Evolutionary conservation across 768 basidiomycete species (phyloP).

Genomic region (Serpula lacrymans): DNA sequence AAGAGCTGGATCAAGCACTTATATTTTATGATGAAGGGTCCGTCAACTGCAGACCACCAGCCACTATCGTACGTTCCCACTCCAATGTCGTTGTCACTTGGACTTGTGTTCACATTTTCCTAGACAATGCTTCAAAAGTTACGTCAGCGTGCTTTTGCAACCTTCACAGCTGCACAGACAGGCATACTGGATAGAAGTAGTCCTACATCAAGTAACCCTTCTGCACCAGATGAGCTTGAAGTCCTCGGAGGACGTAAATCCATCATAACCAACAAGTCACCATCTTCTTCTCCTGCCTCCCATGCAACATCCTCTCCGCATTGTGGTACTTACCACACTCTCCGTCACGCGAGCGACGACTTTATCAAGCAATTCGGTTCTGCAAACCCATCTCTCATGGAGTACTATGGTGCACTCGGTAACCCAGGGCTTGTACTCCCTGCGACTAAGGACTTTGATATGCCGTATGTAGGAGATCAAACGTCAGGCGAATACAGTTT

Average conservation of each 20-base stretch:
- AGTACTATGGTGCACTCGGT: slow-evolving; percentile 2
- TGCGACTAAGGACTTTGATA: slow-evolving; percentile 5
- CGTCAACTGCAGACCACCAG: slow-evolving; percentile 31
- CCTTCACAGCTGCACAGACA: slow-evolving; percentile 26
- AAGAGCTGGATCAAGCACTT: slow-evolving; percentile 34
- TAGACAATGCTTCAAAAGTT: slow-evolving; percentile 39
- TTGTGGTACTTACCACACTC: no score
- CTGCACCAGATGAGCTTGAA: slow-evolving; percentile 32
- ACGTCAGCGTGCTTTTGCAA: slow-evolving; percentile 29
- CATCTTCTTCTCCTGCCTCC: slow-evolving; percentile 26
- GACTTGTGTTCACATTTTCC: slow-evolving; percentile 4
- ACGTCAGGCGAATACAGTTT: neutral
- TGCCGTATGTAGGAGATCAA: neutral
- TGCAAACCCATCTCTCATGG: slow-evolving; percentile 2
- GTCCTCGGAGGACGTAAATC: slow-evolving; percentile 36
- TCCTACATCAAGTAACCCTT: neutral
- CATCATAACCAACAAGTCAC: slow-evolving; percentile 29
- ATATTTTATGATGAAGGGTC: slow-evolving; percentile 44
- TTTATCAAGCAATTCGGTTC: neutral
- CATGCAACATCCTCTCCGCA: slow-evolving; percentile 12
- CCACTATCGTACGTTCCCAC: slow-evolving; percentile 33
- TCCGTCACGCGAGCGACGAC: neutral
- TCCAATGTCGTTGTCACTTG: neutral
- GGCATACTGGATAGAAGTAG: slow-evolving; percentile 14
- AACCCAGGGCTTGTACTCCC: slow-evolving; percentile 5